Evolutionary conservation across 2,329 filamentous ascomycete genomes (phyloP).

Genomic region (Fusarium multiceps): DNA sequence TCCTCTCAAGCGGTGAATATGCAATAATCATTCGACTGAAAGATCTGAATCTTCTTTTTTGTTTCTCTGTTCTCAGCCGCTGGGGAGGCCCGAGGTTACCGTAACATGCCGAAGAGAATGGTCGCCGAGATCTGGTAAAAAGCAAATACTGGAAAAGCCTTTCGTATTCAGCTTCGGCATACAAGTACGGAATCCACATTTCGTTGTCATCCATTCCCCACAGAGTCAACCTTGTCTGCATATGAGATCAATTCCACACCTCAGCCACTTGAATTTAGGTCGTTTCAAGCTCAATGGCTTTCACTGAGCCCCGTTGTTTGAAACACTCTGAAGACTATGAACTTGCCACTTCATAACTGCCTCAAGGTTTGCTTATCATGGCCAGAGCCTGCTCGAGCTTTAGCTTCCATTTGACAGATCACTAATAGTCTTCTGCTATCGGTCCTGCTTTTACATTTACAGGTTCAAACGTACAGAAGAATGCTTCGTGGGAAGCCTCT

Average conservation of each 20-base stretch:
- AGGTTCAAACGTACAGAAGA: too few relatives aligned
- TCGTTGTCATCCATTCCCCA: conserved; percentile 3
- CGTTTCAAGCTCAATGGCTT: neutral
- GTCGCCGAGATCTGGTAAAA: conserved; percentile 1
- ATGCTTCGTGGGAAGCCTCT: neutral
- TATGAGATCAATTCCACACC: conserved; percentile 25
- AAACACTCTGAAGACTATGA: too few relatives aligned
- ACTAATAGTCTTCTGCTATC: neutral
- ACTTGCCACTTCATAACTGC: too few relatives aligned
- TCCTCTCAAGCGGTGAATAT: neutral
- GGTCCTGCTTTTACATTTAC: too few relatives aligned
- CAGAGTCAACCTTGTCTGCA: conserved; percentile 14
- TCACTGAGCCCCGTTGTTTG: neutral
- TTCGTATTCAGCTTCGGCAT: conserved; percentile 16
- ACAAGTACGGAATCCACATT: conserved; percentile 13
- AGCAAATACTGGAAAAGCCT: conserved; percentile 7
- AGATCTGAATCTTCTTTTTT: neutral
- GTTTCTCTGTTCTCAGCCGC: neutral
- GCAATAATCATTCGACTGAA: neutral
- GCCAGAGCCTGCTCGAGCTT: neutral
- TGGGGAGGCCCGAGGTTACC: neutral
- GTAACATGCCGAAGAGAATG: neutral
- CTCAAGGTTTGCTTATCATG: too few relatives aligned
- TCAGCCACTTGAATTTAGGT: neutral
- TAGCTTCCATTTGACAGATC: neutral